A percentile compares a stretch with the other conserved stretches of the same genome.
phyloP scores from a whole-genome alignment of 768 basidiomycete species.

The Calocera cornea region DNA sequence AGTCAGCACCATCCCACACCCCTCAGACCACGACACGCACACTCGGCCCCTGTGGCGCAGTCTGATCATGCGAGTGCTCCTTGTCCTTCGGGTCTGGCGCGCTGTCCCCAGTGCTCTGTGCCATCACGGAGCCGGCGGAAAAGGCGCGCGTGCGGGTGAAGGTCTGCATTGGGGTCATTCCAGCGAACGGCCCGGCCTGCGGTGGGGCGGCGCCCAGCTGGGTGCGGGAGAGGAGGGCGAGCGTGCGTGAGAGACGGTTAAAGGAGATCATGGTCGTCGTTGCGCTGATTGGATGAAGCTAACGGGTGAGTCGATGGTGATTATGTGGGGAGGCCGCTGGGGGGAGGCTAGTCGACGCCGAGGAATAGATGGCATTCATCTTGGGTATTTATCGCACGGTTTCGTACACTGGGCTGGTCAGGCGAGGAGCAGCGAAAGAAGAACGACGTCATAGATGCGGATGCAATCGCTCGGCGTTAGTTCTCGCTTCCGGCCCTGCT shows the following conservation, averaged over 20 bases:
- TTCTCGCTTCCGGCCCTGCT: neutral
- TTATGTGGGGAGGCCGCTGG: neutral
- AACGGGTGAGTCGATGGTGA: neutral
- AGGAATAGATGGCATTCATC: neutral
- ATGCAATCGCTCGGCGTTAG: neutral
- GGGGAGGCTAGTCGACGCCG: neutral
- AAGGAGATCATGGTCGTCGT: neutral
- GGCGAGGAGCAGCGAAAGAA: neutral
- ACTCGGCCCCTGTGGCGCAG: neutral
- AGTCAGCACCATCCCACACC: neutral
- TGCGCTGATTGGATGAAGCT: neutral
- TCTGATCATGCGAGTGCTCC: slow-evolving; percentile 1
- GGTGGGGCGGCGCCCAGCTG: neutral
- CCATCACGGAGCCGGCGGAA: neutral
- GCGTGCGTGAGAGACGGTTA: neutral
- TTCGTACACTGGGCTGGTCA: neutral
- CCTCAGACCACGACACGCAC: neutral
- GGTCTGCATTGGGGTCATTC: neutral
- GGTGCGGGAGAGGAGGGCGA: slow-evolving; percentile 3
- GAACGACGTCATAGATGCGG: neutral
- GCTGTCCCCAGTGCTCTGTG: neutral
- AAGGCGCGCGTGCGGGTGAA: neutral
- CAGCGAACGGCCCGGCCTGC: neutral
- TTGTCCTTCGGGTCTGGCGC: neutral
- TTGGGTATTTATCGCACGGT: neutral